phyloP scores from a whole-genome alignment of 1,284 basidiomycete genomes.

The Cryptococcus sp. region DNA sequence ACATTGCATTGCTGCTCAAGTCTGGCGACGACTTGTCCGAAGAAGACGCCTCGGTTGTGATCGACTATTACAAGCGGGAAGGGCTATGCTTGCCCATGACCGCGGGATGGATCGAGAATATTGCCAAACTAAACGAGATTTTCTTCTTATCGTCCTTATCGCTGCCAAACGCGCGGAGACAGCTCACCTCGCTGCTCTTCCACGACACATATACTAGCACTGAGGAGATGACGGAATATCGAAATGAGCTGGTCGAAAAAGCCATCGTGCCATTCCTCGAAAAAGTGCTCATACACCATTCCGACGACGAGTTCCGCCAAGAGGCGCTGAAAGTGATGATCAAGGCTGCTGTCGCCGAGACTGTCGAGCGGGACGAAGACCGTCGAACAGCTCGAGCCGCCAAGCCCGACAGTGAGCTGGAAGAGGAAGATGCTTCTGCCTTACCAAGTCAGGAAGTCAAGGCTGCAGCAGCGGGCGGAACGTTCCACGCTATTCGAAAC shows the following conservation, averaged over 20 bases:
- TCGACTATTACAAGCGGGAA: constrained; percentile 56
- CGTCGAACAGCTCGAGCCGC: constrained; percentile 28
- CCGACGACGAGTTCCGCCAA: constrained; percentile 47
- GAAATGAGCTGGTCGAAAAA: constrained; percentile 49
- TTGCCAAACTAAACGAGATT: constrained; percentile 52
- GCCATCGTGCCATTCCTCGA: constrained; percentile 56
- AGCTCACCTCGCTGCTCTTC: constrained; percentile 51
- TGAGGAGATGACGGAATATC: constrained; percentile 50
- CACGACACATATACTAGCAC: constrained; percentile 53
- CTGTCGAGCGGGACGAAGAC: constrained; percentile 50
- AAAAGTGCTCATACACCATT: constrained; percentile 47
- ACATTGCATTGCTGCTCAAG: constrained; percentile 51
- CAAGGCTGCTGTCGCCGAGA: constrained; percentile 52
- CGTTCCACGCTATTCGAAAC: constrained; percentile 48
- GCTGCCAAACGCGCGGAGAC: constrained; percentile 37
- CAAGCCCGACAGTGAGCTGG: constrained; percentile 27
- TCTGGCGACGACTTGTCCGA: constrained; percentile 52
- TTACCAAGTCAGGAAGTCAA: constrained; percentile 33
- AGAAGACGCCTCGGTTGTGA: constrained; percentile 49
- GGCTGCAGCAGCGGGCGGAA: constrained; percentile 36
- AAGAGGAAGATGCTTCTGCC: constrained; percentile 38
- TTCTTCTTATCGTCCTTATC: constrained; percentile 46
- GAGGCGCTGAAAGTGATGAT: constrained; percentile 49
- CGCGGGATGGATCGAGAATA: constrained; percentile 56
- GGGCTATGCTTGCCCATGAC: constrained; percentile 56